Base-by-base conservation (phyloP, 2,329 filamentous ascomycete species). In the Aspergillus sp. region DNA sequence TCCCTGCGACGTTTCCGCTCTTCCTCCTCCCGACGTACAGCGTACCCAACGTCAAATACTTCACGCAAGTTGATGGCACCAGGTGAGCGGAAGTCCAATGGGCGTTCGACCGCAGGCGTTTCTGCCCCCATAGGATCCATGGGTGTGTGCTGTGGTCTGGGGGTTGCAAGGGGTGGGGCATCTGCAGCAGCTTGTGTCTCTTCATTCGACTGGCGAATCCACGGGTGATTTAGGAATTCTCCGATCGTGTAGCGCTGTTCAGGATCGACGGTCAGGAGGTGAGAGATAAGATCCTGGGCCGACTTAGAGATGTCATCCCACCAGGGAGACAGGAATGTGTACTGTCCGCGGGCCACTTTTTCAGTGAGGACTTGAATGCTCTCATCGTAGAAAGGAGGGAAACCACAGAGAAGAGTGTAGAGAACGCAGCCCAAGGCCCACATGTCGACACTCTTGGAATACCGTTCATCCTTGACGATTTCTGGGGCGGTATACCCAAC, bases 381-480 rank as follows among this genome's bases (percentile, higher is more conserved):
- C 72, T 98, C 93, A 59, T 98, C 93, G 68, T 98, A 95, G 71
- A 98, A 98, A 2, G 93, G 93, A 7, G 93, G 93, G 74, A 98
- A 98, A 12, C 93, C 93, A 60, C 93, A 98, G 13, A 98, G 85
- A 1, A 98, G 76, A 1, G 93, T 98, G 74, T 98, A 98, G 4
- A 98, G 77, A 9, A 98, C 93, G 66, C 93, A 98, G 12, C 93
- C 93, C 27, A 98, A 72, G 3, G 93, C 93, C 93, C 93, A 98
- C 93, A 98, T 98, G 64, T 98, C 93, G 41, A 98, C 93, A 45
- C 89, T 94, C 76, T 97, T 98, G 33, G 91, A 97, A 70, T 98
- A 98, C 19, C 90, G 83, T 72, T 98, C 93, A 70, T 98, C 93
- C 72, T 97, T 97, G 66, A 98, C 93, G 53, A 98, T 98, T 66